Conservation (phyloP, 805 yeast species). For the Maudiozyma serrabonitensis region DNA sequence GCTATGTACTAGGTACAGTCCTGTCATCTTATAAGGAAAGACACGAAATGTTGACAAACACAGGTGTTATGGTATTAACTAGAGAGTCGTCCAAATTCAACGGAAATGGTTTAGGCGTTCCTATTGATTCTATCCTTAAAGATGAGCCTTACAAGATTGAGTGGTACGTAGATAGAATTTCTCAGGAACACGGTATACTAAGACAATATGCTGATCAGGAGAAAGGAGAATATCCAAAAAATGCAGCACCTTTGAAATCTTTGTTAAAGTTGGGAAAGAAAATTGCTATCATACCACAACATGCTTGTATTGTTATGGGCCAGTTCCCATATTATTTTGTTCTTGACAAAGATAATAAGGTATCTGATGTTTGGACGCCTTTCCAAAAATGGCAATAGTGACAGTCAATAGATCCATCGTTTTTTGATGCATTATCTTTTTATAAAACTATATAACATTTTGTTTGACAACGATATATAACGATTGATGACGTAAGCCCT, state of each 20-base stretch:
- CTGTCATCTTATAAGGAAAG: constrained; percentile 50
- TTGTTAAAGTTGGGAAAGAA: constrained; percentile 36
- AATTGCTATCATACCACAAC: constrained; percentile 55
- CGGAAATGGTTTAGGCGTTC: constrained; percentile 43
- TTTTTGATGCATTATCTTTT: no score
- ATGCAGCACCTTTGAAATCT: constrained; percentile 5
- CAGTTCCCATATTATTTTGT: constrained; percentile 49
- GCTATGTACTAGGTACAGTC: constrained; percentile 48
- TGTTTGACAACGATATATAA: no score
- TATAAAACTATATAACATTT: no score
- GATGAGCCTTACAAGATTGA: constrained; percentile 35
- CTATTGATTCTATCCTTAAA: constrained; percentile 21
- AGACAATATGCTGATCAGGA: constrained; percentile 32
- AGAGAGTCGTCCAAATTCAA: constrained; percentile 51
- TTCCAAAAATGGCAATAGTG: constrained; percentile 38
- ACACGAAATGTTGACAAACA: constrained; percentile 48
- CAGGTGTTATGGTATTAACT: constrained; percentile 64
- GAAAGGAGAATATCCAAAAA: constrained; percentile 1
- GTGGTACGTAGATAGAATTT: constrained; percentile 59
- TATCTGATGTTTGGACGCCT: constrained; percentile 58
- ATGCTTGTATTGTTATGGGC: constrained; percentile 62
- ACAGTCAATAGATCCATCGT: no score
- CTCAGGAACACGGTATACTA: constrained; percentile 75
- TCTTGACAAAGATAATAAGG: constrained; percentile 38
- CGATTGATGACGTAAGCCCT: no score